A percentile compares a stretch with the other conserved stretches of the same genome.
Conservation (phyloP, 2,329 filamentous ascomycete species). For the Penicillium sp. region DNA sequence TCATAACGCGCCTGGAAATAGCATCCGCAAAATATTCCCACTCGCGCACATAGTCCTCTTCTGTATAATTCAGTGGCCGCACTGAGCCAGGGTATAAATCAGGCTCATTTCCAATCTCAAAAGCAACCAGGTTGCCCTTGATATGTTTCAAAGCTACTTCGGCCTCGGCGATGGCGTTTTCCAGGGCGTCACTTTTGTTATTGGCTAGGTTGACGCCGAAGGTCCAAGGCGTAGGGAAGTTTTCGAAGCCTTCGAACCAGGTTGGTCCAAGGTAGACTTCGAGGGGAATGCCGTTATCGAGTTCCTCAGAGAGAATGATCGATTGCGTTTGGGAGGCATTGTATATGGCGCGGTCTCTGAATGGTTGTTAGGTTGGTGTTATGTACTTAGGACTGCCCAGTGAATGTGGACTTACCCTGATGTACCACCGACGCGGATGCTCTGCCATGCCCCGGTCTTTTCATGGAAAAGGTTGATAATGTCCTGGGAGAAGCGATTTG, state of each 20-base stretch:
- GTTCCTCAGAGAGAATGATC: conserved; percentile 8
- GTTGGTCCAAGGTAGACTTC: conserved; percentile 8
- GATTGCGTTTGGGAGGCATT: conserved; percentile 9
- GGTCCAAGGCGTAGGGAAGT: conserved; percentile 14
- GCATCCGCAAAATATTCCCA: conserved; percentile 13
- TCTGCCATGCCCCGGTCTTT: conserved; percentile 8
- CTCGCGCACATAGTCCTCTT: conserved; percentile 10
- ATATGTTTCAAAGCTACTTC: conserved; percentile 8
- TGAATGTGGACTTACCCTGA: background rate
- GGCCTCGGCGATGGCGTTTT: conserved; percentile 12
- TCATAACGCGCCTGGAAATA: conserved; percentile 10
- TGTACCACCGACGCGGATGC: conserved; percentile 13
- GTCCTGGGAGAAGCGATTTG: conserved; percentile 11
- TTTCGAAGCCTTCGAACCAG: conserved; percentile 14
- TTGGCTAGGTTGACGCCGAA: conserved; percentile 16
- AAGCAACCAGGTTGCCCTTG: conserved; percentile 27
- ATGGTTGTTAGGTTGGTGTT: background rate
- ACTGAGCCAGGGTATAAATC: conserved; percentile 24
- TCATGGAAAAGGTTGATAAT: conserved; percentile 9
- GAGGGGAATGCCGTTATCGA: conserved; percentile 11
- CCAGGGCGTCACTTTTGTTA: conserved; percentile 9
- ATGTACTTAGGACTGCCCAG: too few species aligned
- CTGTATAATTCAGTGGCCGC: conserved; percentile 5
- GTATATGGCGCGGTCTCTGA: conserved; percentile 13
- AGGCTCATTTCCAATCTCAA: conserved; percentile 32